Evolutionary conservation across 441 rosid genomes (phyloP), one percentile per base, ranked within the genome.

Genomic region (Dalechampia spathulata): DNA sequence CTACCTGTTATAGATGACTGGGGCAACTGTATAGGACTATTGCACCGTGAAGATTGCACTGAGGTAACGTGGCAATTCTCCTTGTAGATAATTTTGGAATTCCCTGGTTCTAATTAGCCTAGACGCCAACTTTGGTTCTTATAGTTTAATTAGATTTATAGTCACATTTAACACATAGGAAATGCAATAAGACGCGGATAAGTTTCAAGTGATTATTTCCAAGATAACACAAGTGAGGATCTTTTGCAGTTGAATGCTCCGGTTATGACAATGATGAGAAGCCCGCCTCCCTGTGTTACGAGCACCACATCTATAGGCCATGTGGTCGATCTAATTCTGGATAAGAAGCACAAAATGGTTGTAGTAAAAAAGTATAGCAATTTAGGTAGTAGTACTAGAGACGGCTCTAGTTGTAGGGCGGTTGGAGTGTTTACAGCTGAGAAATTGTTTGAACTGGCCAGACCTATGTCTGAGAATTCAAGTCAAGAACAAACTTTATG

Each of bases 21-120:
- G 78, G 90, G 81, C 62, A 63, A 71, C 74, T 87, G 87, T 57
- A 50, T 79, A 19, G 90, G 96, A 50, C 70, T 85, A 19, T 69
- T 85, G 87, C 86, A 87, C 63, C 79, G 82, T 11, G 79, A 81
- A 64, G 92, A 85, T 61, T 87, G 92, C 75, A 66, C 11, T 50
- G 78, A 82, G 78, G 92, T 84, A 58, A 48, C 63, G 49, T 45
- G 11, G 13, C 4, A 10, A 8, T 59, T n/a, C 54, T 36, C 26
- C 10, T 20, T 19, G 50, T 54, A 22, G 41, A 51, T 30, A 26
- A 14, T 55, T 41, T 12, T 25, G 13, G 5, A 13, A 20, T 45
- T 40, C 15, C 13, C 23, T 45, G 11, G 48, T 41, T 43, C 15
- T 34, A 14, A 0, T 11, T 10, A 49, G 51, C 10, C 26, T 19